These are phyloP conservation scores for Hyphochytrium catenoides DNA, from an alignment of 352 stramenopile genomes.

Conservation along the genomic window DNA sequence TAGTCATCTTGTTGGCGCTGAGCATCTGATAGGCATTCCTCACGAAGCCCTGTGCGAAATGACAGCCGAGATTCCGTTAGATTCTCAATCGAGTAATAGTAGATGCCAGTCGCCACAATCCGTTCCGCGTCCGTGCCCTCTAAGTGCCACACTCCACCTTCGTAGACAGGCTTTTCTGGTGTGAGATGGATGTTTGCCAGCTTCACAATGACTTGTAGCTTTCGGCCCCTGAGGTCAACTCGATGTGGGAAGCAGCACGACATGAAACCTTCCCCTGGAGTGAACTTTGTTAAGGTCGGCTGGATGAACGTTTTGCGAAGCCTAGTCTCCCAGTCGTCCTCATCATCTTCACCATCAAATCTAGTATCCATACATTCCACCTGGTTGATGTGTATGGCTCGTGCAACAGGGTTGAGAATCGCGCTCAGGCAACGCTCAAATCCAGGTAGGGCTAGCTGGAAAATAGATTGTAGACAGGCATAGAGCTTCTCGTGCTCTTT, in stretches of 20 bases:
- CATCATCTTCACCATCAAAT: no score
- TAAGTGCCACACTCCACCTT: constrained; percentile 19
- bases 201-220: constrained; percentile 21
- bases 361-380: no score
- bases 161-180: constrained; percentile 15
- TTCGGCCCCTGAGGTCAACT: no score
- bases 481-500: constrained; percentile 11
- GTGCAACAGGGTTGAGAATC: background rate
- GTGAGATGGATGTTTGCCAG: constrained; percentile 22
- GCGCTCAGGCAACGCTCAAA: constrained; percentile 14
- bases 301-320: no score
- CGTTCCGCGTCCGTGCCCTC: constrained; percentile 18
- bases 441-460: constrained; percentile 15
- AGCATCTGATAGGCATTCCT: no score
- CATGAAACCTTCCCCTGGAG: no score
- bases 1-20: no score
- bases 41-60: constrained; percentile 12
- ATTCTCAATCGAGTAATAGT: constrained; percentile 25
- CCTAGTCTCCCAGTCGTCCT: no score
- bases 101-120: constrained; percentile 21
- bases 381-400: background rate
- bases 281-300: no score
- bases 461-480: constrained; percentile 11
- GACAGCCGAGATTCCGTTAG: constrained; percentile 16
- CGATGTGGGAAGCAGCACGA: no score